Evolutionary conservation across 768 basidiomycete genomes (phyloP).

Genomic region (Leccinum arenicola): DNA sequence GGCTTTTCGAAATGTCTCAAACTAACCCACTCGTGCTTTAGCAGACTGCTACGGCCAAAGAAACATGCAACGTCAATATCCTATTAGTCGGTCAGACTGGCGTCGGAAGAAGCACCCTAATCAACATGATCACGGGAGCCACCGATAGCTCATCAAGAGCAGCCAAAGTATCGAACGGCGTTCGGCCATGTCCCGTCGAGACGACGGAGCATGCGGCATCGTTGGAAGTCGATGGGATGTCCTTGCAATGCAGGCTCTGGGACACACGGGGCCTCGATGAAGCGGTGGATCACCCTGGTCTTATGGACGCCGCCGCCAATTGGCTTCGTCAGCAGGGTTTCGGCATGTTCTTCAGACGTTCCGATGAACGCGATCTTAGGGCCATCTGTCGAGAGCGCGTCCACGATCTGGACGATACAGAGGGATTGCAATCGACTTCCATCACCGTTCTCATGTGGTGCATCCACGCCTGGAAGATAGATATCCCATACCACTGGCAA

Average conservation of each 20-base stretch:
- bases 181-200: constrained; percentile 23
- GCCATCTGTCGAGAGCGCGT: constrained; percentile 20
- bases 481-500: constrained; percentile 23
- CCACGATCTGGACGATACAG: constrained; percentile 7
- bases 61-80: constrained; percentile 7
- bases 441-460: constrained; percentile 26
- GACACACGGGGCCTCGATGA: constrained; percentile 30
- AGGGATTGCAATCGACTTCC: constrained; percentile 4
- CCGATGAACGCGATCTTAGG: constrained; percentile 23
- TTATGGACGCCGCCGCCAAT: constrained; percentile 18
- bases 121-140: constrained; percentile 26
- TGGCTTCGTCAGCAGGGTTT: constrained; percentile 24
- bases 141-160: constrained; percentile 7
- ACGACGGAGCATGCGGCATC: constrained; percentile 13
- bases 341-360: constrained; percentile 12
- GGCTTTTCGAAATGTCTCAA: background rate
- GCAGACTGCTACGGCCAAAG: background rate
- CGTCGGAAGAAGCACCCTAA: constrained; percentile 27
- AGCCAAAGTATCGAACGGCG: constrained; percentile 26
- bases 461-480: constrained; percentile 30
- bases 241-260: constrained; percentile 20
- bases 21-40: background rate
- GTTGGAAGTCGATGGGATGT: constrained; percentile 1
- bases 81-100: constrained; percentile 28
- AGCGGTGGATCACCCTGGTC: constrained; percentile 20